A percentile compares a stretch with the other conserved stretches of the same genome.
These are phyloP conservation scores for Emergomyces orientalis DNA, from an alignment of 2,329 filamentous ascomycete species.

Conservation along the genomic window DNA sequence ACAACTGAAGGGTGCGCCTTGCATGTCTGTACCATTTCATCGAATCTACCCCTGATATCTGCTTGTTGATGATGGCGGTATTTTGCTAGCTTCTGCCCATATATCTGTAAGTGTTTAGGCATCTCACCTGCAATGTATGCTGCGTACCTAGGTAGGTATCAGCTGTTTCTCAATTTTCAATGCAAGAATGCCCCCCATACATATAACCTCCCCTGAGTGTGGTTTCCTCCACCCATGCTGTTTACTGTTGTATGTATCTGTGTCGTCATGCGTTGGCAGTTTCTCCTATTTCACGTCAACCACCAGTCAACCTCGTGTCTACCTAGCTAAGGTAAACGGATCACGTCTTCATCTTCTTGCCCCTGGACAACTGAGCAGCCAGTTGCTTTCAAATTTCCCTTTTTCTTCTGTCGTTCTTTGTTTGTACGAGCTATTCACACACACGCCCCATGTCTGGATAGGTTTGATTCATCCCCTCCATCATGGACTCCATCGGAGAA, in stretches of 20 bases:
- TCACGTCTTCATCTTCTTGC: neutral
- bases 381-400: neutral
- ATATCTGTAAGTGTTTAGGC: neutral
- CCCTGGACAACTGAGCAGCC: neutral
- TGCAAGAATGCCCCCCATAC: neutral
- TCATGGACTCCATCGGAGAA: constrained; percentile 8
- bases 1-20: neutral
- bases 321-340: no score
- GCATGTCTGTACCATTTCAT: neutral
- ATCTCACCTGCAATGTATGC: neutral
- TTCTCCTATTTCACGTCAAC: neutral
- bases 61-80: no score
- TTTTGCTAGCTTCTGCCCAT: neutral
- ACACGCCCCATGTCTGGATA: neutral
- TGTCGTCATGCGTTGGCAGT: neutral
- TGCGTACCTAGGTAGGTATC: neutral
- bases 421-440: no score
- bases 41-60: neutral
- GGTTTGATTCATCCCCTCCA: neutral
- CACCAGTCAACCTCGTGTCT: neutral
- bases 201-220: neutral
- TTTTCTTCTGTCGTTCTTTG: neutral
- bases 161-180: neutral
- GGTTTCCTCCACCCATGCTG: neutral
- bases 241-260: neutral